phyloP scores from a whole-genome alignment of 2,329 filamentous ascomycete genomes.

The Monilinia fructigena region DNA sequence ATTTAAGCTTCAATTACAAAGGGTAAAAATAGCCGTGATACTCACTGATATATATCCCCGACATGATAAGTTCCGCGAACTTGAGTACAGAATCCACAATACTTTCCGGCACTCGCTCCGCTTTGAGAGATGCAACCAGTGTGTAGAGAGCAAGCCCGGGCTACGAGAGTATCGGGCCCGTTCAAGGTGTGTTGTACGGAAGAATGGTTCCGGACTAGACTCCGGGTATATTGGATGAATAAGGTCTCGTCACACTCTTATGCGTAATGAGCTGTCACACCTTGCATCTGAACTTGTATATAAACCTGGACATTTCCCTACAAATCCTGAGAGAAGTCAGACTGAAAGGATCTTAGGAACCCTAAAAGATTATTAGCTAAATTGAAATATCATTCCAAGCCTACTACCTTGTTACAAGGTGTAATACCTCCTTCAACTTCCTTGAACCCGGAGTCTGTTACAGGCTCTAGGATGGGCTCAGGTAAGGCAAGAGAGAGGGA shows the following conservation, averaged over 20 bases:
- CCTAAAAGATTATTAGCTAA: too few species aligned
- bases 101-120: conserved; percentile 19
- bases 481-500: conserved; percentile 7
- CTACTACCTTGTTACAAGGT: too few species aligned
- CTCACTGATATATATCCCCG: conserved; percentile 23
- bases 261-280: too few species aligned
- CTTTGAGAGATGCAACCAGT: conserved; percentile 17
- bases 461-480: not conserved
- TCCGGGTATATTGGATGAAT: too few species aligned
- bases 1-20: not conserved
- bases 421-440: not conserved
- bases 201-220: too few species aligned
- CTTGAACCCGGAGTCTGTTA: conserved; percentile 8
- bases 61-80: conserved; percentile 18
- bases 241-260: too few species aligned
- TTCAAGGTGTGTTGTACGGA: too few species aligned
- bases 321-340: too few species aligned
- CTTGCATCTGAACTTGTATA: too few species aligned
- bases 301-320: too few species aligned
- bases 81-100: conserved; percentile 24
- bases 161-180: conserved; percentile 12
- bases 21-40: not conserved
- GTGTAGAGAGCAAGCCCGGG: conserved; percentile 16
- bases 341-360: too few species aligned
- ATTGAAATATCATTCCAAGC: too few species aligned